Evolutionary conservation across 2,329 filamentous ascomycete species (phyloP), one percentile per base, ranked within the genome.

Genomic region (Zymoseptoria crescenta): DNA sequence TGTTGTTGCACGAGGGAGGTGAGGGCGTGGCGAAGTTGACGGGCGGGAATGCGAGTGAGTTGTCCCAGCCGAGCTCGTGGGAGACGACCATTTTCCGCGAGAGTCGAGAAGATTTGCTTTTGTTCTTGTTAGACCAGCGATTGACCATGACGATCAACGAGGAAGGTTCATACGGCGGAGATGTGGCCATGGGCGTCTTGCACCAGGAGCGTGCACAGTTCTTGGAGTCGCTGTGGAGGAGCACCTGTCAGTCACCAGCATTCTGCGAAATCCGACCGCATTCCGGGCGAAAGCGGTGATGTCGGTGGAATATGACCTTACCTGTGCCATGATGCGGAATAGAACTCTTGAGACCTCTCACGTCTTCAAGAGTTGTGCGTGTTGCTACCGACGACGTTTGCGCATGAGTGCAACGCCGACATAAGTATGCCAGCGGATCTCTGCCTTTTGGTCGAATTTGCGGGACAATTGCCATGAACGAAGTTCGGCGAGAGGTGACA

Each of bases 151-250:
- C 9, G 35, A 45, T 45, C 19, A 45, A 24, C 24, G 20, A 27
- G 58, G 30, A 55, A 48, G 52, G 79, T 45, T 13, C 87, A 70
- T 88, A 96, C 93, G 73, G 91, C 90, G 63, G 91, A 91, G 60
- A 97, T 85, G 77, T 96, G 89, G 72, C 94, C 94, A 74, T 94
- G 93, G 60, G 89, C 82, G 73, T 96, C 91, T 72, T 91, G 86
- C 64, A 97, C 87, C 64, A 96, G 83, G 73, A 96, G 85, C 78
- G 87, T 84, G 80, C 91, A 96, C 72, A 97, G 89, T 83, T 96
- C 90, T 70, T 88, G 85, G 67, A 88, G 77, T 76, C 85, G 80
- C 89, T 93, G 89, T 93, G 89, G 82, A 49, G 41, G 59, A 49
- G 56, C 54, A 56, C 56, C 49, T 56, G 60, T 65, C 60, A 62